phyloP scores from a whole-genome alignment of 495 filamentous ascomycete species.

The Choiromyces venosus region DNA sequence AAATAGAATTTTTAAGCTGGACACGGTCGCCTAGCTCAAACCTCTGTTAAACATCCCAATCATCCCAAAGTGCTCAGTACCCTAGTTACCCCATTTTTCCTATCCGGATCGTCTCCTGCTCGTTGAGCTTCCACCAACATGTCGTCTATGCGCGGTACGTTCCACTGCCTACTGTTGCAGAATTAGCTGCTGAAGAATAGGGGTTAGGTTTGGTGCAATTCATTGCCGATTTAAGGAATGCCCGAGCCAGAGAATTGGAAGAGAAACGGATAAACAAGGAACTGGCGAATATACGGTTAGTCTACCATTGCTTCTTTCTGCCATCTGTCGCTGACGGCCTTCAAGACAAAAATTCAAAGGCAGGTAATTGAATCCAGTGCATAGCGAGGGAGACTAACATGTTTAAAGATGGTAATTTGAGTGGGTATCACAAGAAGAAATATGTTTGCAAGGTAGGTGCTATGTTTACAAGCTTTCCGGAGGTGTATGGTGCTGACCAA shows the following conservation, averaged over 20 bases:
- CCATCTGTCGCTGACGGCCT: conserved; percentile 21
- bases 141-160: conserved; percentile 43
- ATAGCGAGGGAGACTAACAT: conserved; percentile 33
- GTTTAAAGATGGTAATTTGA: conserved; percentile 69
- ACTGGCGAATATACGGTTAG: conserved; percentile 86
- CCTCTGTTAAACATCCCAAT: background rate
- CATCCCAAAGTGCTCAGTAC: background rate
- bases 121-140: conserved; percentile 14
- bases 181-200: conserved; percentile 28
- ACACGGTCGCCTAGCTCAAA: background rate
- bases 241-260: conserved; percentile 88
- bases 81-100: background rate
- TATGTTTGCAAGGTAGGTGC: conserved; percentile 88
- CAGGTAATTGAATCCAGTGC: conserved; percentile 40
- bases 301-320: conserved; percentile 16
- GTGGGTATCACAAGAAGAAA: conserved; percentile 99
- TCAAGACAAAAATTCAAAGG: conserved; percentile 71
- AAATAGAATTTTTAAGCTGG: background rate
- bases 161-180: background rate
- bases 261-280: conserved; percentile 99
- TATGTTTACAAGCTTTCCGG: background rate
- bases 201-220: conserved; percentile 79
- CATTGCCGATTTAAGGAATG: conserved; percentile 94
- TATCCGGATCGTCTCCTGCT: background rate
- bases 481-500: conserved; percentile 37